phyloP scores from a whole-genome alignment of 345 rosid species.

The Anacardium occidentale region DNA sequence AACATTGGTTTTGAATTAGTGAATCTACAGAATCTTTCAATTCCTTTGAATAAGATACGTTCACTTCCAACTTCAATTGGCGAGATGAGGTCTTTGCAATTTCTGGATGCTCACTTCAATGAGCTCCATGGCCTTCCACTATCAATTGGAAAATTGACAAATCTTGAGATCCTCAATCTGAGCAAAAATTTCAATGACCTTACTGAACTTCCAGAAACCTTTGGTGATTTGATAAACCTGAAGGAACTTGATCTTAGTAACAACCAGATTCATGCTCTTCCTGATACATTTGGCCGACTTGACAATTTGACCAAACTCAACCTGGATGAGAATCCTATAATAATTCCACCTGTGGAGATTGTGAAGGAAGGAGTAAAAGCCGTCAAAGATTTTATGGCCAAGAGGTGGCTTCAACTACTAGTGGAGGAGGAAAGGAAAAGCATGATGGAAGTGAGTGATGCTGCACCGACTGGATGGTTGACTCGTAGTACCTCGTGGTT shows the following conservation, averaged over 20 bases:
- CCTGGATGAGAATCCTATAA: constrained; percentile 70
- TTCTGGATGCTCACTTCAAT: constrained; percentile 83
- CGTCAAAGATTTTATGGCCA: constrained; percentile 68
- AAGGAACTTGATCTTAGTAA: constrained; percentile 86
- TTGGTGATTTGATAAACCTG: constrained; percentile 73
- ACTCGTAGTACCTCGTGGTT: constrained; percentile 78
- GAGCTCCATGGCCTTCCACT: constrained; percentile 65
- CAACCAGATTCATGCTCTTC: constrained; percentile 84
- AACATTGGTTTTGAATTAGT: constrained; percentile 69
- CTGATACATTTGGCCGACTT: constrained; percentile 77
- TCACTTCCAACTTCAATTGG: constrained; percentile 70
- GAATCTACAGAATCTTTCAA: constrained; percentile 53
- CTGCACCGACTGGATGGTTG: constrained; percentile 64
- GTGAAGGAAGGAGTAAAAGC: constrained; percentile 73
- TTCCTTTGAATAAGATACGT: constrained; percentile 77
- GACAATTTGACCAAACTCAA: constrained; percentile 67
- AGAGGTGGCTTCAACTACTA: constrained; percentile 67
- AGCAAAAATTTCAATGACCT: constrained; percentile 79
- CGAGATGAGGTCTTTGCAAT: constrained; percentile 60
- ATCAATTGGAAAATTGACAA: constrained; percentile 59
- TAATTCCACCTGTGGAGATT: constrained; percentile 57
- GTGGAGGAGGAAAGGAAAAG: constrained; percentile 65
- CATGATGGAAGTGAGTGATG: constrained; percentile 50
- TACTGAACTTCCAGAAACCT: constrained; percentile 68
- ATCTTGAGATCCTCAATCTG: constrained; percentile 68